Evolutionary conservation across 2,329 filamentous ascomycete genomes (phyloP), one percentile per base, ranked within the genome.

Genomic region (Emmonsiellopsis sp.): DNA sequence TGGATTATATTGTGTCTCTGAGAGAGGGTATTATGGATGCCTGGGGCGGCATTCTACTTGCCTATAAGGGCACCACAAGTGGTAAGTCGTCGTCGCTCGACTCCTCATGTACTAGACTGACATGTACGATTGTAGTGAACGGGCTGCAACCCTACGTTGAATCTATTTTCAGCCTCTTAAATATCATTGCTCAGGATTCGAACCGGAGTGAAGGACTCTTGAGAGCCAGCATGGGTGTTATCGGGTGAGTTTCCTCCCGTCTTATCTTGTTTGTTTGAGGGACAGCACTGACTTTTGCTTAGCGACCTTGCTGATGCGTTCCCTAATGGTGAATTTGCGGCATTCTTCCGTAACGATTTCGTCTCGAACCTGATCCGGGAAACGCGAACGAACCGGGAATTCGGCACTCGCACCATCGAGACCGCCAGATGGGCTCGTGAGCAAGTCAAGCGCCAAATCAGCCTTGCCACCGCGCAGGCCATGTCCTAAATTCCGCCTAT

Each of bases 1-100:
- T 91, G 54, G 92, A 97, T 72, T 98, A 98, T 68, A 86, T 98
- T 62, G 83, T 95, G 59, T 95, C 91, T 17, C 80, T 98, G 48
- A 86, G 93, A 52, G 94, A 98, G 68, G 93, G 92, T 62, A 97
- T 98, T 61, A 95, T 97, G 86, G 93, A 98, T 77, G 93, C 93
- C 36, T 98, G 94, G 91, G 90, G 91, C 64, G 93, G 93, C 61
- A 93, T 95, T 60, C 90, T 98, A 66, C 84, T 92, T 69, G 90
- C 93, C 51, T 90, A 97, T 86, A 95, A 93, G 77, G 74, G 79
- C 50, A 88, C 65, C 34, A 62, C 68, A 51, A 66, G 72, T 55
- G 66, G 70, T 73, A 63, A 54, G 68, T 59, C 32, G 31, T 52
- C 9, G 31, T 14, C 7, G 47, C 27, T 43, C 27, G 6, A 21